These are phyloP conservation scores for Penicillium egyptiacum DNA, from an alignment of 495 filamentous ascomycete genomes.

Conservation along the genomic window DNA sequence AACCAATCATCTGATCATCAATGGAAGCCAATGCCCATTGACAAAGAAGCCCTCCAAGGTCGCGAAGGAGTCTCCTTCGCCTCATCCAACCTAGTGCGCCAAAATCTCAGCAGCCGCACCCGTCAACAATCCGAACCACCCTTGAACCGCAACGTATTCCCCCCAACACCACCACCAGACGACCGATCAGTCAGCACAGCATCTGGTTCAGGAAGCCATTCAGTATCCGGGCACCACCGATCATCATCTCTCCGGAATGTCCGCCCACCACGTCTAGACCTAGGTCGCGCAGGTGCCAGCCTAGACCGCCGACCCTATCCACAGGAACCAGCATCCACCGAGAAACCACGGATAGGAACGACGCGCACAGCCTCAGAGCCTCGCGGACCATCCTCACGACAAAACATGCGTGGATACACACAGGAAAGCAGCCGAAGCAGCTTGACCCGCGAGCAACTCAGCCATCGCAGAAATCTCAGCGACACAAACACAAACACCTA, in stretches of 20 bases:
- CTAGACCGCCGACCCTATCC: conserved; percentile 27
- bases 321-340: conserved; percentile 21
- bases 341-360: conserved; percentile 51
- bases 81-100: conserved; percentile 86
- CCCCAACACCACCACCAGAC: conserved; percentile 94
- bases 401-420: conserved; percentile 26
- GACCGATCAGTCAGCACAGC: conserved; percentile 51
- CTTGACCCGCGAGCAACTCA: conserved; percentile 22
- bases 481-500: conserved; percentile 34
- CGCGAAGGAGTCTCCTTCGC: conserved; percentile 86
- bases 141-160: conserved; percentile 83
- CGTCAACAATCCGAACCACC: conserved; percentile 87
- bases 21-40: conserved; percentile 26
- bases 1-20: conserved; percentile 27
- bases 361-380: conserved; percentile 57
- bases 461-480: conserved; percentile 36
- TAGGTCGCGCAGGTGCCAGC: conserved; percentile 36
- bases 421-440: conserved; percentile 19
- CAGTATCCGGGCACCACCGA: conserved; percentile 19
- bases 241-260: conserved; percentile 33
- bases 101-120: conserved; percentile 68
- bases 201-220: conserved; percentile 11
- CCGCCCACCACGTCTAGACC: conserved; percentile 43
- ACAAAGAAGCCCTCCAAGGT: conserved; percentile 61
- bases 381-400: conserved; percentile 38